Conservation (phyloP, 139 green algal genomes). For the Gonium pectorale region DNA sequence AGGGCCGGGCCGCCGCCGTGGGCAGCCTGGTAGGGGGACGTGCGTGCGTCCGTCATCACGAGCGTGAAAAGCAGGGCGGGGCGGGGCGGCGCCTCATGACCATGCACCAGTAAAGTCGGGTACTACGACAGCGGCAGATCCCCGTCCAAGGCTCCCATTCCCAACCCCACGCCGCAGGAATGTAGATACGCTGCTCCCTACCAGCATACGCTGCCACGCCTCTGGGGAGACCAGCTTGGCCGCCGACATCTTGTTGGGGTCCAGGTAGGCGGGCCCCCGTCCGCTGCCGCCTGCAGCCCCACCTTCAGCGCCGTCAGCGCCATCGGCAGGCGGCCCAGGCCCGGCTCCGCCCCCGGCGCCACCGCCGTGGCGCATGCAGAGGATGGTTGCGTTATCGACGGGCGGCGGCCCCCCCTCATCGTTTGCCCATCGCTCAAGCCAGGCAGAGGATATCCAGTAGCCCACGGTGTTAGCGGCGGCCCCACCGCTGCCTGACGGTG, state of each 20-base stretch:
- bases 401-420: constrained; percentile 20
- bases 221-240: constrained; percentile 45
- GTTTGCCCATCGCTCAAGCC: constrained; percentile 62
- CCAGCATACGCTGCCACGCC: constrained; percentile 50
- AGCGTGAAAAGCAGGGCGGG: neutral
- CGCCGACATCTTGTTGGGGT: constrained; percentile 52
- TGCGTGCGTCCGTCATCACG: neutral
- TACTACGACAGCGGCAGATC: too few relatives aligned
- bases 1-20: constrained; percentile 55
- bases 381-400: constrained; percentile 67
- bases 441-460: constrained; percentile 42
- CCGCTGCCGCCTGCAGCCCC: neutral
- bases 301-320: neutral
- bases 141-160: too few relatives aligned
- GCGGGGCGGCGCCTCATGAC: too few relatives aligned
- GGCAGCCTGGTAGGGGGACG: neutral
- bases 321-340: neutral
- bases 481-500: too few relatives aligned
- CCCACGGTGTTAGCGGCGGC: neutral
- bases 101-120: too few relatives aligned
- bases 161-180: too few relatives aligned
- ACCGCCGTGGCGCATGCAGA: constrained; percentile 63
- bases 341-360: neutral
- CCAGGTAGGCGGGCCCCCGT: constrained; percentile 25
- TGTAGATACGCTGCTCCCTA: constrained; percentile 1